These are phyloP conservation scores for Gloeostereum incarnatum DNA, from an alignment of 768 basidiomycete genomes.

Conservation along the genomic window DNA sequence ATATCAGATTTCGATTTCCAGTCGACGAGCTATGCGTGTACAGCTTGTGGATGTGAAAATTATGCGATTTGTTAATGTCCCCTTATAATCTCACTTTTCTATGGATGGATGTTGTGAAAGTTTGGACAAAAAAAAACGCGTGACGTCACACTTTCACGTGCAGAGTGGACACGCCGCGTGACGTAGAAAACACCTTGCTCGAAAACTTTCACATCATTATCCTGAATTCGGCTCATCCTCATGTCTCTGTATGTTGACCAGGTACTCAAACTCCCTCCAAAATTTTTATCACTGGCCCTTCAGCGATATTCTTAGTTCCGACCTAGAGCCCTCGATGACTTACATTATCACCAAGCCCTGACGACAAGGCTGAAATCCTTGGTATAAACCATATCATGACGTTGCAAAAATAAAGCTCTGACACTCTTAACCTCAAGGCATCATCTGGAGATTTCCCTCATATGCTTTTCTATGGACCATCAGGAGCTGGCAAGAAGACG, in stretches of 20 bases:
- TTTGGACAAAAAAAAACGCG: too few species aligned
- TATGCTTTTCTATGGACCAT: constrained; percentile 95
- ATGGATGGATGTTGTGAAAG: too few species aligned
- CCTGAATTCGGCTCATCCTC: too few species aligned
- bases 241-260: constrained; percentile 72
- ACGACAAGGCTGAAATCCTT: constrained; percentile 74
- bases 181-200: too few species aligned
- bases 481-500: constrained; percentile 97
- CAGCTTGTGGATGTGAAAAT: too few species aligned
- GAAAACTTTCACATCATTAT: too few species aligned
- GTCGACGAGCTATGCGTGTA: too few species aligned
- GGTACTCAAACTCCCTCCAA: constrained; percentile 19
- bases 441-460: constrained; percentile 94
- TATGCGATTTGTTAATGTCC: too few species aligned
- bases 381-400: constrained; percentile 26
- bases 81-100: too few species aligned
- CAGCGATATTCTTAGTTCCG: constrained; percentile 52
- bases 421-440: constrained; percentile 36
- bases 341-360: constrained; percentile 82
- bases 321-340: constrained; percentile 72
- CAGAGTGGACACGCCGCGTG: too few species aligned
- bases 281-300: background rate
- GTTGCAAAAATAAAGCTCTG: background rate
- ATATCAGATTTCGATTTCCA: too few species aligned
- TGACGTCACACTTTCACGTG: too few species aligned